Percentiles rank a stretch among this genome's conserved stretches.
phyloP scores from a whole-genome alignment of 1,284 basidiomycete genomes.

The Exobasidium cylindrosporum region DNA sequence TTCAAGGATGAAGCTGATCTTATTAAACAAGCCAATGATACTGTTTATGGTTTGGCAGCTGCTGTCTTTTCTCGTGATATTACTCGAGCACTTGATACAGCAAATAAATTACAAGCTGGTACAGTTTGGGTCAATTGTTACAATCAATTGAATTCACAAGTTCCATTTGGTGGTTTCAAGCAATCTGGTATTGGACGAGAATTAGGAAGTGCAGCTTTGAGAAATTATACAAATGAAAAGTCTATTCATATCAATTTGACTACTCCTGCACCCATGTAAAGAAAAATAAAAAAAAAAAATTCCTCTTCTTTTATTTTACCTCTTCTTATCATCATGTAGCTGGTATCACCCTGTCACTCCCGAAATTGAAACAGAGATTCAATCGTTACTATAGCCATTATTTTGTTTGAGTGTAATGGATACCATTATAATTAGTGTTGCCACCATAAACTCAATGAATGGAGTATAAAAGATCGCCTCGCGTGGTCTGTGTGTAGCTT shows the following conservation, averaged over 20 bases:
- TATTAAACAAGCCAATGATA: constrained; percentile 74
- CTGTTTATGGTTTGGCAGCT: constrained; percentile 77
- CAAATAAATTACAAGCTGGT: constrained; percentile 76
- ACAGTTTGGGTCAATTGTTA: constrained; percentile 69
- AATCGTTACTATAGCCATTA: no score
- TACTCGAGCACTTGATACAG: constrained; percentile 70
- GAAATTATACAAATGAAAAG: constrained; percentile 79
- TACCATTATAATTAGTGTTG: no score
- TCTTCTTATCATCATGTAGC: no score
- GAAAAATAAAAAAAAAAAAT: no score
- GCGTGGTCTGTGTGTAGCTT: no score
- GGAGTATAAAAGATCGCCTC: no score
- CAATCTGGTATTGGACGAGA: constrained; percentile 49
- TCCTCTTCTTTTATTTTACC: no score
- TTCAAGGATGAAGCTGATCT: constrained; percentile 63
- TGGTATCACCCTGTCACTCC: no score
- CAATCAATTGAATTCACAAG: constrained; percentile 37
- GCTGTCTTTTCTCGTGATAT: constrained; percentile 81
- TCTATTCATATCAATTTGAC: constrained; percentile 8
- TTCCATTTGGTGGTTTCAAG: constrained; percentile 43
- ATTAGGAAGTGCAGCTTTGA: constrained; percentile 50
- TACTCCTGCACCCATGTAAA: constrained; percentile 4
- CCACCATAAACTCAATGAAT: no score
- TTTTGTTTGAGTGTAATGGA: no score
- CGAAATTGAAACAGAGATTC: no score